phyloP scores from a whole-genome alignment of 2,329 filamentous ascomycete genomes.

The Coniochaeta sp. region DNA sequence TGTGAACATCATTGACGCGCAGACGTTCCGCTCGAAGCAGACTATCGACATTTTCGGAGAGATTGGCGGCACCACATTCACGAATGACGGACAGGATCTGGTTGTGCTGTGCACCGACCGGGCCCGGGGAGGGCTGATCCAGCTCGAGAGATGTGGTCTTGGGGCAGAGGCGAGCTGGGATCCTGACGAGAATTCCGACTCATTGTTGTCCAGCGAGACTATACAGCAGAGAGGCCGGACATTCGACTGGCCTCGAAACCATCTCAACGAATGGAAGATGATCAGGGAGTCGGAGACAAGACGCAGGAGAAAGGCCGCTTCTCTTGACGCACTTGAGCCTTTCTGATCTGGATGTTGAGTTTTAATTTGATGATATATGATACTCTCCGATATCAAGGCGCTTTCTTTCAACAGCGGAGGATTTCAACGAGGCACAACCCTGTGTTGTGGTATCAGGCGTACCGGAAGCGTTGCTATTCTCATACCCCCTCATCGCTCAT shows the following conservation, averaged over 20 bases:
- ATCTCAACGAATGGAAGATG: conserved; percentile 12
- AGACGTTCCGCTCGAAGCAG: conserved; percentile 58
- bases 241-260: conserved; percentile 17
- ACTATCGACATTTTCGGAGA: conserved; percentile 69
- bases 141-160: conserved; percentile 44
- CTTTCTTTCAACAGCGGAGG: not conserved
- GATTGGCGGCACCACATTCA: conserved; percentile 60
- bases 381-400: not conserved
- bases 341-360: conserved; percentile 12
- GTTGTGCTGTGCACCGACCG: conserved; percentile 60
- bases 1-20: conserved; percentile 62
- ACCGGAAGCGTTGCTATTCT: not conserved
- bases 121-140: conserved; percentile 58
- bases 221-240: conserved; percentile 5
- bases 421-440: not conserved
- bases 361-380: conserved; percentile 5
- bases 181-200: conserved; percentile 6
- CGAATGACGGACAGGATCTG: conserved; percentile 60
- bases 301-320: conserved; percentile 11
- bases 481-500: not conserved
- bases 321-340: conserved; percentile 12
- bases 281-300: conserved; percentile 7
- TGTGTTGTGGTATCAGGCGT: not conserved
- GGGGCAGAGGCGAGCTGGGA: conserved; percentile 24
- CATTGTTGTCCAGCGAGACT: conserved; percentile 3